Percentiles rank a stretch among this genome's conserved stretches.
Conservation (phyloP, 2,329 filamentous ascomycete genomes). For the Colletotrichum costaricense region DNA sequence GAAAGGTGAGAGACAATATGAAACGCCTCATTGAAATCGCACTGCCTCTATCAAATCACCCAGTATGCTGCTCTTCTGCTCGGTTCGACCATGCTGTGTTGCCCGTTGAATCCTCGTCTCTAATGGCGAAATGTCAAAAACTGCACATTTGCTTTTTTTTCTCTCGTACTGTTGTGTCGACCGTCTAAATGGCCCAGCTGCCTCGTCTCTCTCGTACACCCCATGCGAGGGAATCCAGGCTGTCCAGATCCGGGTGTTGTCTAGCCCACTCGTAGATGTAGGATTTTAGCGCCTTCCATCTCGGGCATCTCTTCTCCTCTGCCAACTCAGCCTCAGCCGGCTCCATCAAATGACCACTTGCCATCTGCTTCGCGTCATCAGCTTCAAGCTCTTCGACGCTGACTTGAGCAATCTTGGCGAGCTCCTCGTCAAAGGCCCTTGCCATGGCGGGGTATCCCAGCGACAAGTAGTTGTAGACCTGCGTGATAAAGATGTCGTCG, state of each 20-base stretch:
- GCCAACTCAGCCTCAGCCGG: constrained; percentile 57
- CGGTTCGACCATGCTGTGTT: background rate
- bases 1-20: background rate
- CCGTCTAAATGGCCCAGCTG: constrained; percentile 72
- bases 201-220: constrained; percentile 74
- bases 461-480: constrained; percentile 97
- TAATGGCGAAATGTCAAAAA: background rate
- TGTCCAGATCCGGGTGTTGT: constrained; percentile 81
- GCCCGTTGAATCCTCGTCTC: background rate
- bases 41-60: constrained; percentile 11
- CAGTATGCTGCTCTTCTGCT: background rate
- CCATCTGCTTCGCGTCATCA: constrained; percentile 72
- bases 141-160: background rate
- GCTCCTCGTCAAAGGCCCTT: constrained; percentile 83
- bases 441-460: constrained; percentile 91
- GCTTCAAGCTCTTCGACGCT: constrained; percentile 74
- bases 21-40: constrained; percentile 25
- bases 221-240: constrained; percentile 71
- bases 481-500: constrained; percentile 86
- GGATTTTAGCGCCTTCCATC: constrained; percentile 85
- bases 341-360: constrained; percentile 79
- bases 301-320: constrained; percentile 67
- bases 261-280: constrained; percentile 93
- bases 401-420: constrained; percentile 83
- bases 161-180: background rate